Conservation (phyloP, 805 yeast species). For the Sugiyamaella mastotermitis region DNA sequence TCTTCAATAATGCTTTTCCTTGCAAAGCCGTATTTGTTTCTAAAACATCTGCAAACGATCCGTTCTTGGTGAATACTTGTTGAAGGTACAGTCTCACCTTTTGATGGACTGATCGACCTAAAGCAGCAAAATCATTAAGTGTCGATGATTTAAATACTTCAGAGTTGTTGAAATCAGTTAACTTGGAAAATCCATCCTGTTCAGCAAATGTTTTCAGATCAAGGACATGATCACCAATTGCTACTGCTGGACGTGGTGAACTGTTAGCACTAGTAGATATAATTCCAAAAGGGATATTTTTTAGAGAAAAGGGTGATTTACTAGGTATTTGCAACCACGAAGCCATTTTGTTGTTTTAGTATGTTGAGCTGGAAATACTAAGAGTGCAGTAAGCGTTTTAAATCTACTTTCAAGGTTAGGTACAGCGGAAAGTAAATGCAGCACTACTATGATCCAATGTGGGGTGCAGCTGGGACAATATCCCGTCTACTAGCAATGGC, state of each 20-base stretch:
- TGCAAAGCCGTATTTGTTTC: slow-evolving; percentile 13
- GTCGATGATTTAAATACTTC: slow-evolving; percentile 13
- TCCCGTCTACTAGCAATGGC: no score
- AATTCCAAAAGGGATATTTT: slow-evolving; percentile 24
- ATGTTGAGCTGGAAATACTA: no score
- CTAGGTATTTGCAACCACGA: slow-evolving; percentile 11
- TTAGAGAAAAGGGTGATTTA: slow-evolving; percentile 22
- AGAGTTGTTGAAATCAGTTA: slow-evolving; percentile 4
- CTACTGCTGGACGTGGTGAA: slow-evolving; percentile 16
- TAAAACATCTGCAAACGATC: slow-evolving; percentile 15
- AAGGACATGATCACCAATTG: slow-evolving; percentile 20
- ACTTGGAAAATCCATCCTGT: slow-evolving; percentile 11
- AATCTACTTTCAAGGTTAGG: no score
- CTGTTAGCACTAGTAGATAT: slow-evolving; percentile 11
- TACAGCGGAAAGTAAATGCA: no score
- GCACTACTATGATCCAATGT: no score
- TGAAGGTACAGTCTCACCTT: slow-evolving; percentile 14
- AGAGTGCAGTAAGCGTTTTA: no score
- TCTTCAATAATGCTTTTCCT: slow-evolving; percentile 6
- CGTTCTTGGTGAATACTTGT: slow-evolving; percentile 12
- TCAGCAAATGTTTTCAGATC: slow-evolving; percentile 17
- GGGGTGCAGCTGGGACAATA: no score
- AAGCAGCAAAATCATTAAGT: slow-evolving; percentile 18
- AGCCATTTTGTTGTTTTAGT: slow-evolving; percentile 1
- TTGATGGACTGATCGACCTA: slow-evolving; percentile 15